Evolutionary conservation across 495 filamentous ascomycete genomes (phyloP).

Genomic region (Pseudoneurospora amorphoporcata): DNA sequence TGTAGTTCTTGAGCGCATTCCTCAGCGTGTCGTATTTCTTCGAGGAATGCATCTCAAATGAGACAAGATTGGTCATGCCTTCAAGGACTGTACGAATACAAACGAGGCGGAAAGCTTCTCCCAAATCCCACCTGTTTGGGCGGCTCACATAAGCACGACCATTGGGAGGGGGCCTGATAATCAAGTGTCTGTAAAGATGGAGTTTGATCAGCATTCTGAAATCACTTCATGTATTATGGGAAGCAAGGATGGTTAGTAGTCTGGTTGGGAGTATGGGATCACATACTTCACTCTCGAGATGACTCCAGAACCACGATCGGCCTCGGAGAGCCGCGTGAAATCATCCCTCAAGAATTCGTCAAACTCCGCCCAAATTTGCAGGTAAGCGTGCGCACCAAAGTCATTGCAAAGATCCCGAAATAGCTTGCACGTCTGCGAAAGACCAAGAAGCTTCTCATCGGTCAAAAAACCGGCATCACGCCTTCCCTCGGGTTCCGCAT

Average conservation of each 20-base stretch:
- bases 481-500: not conserved
- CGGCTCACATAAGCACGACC: not conserved
- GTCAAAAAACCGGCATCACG: not conserved
- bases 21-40: not conserved
- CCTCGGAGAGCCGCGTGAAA: not conserved
- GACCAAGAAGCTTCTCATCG: not conserved
- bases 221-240: not conserved
- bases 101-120: not conserved
- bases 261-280: not conserved
- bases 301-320: not conserved
- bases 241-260: not conserved
- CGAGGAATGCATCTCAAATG: not conserved
- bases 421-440: not conserved
- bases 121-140: not conserved
- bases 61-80: not conserved
- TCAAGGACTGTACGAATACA: not conserved
- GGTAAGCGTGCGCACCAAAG: not conserved
- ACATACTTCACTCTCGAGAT: not conserved
- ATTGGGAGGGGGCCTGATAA: not conserved
- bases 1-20: not conserved
- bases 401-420: not conserved
- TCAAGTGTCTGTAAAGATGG: not conserved
- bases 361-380: not conserved
- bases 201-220: not conserved
- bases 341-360: not conserved